These are phyloP conservation scores for Baorangia bicolor DNA, from an alignment of 768 basidiomycete genomes.

Conservation along the genomic window DNA sequence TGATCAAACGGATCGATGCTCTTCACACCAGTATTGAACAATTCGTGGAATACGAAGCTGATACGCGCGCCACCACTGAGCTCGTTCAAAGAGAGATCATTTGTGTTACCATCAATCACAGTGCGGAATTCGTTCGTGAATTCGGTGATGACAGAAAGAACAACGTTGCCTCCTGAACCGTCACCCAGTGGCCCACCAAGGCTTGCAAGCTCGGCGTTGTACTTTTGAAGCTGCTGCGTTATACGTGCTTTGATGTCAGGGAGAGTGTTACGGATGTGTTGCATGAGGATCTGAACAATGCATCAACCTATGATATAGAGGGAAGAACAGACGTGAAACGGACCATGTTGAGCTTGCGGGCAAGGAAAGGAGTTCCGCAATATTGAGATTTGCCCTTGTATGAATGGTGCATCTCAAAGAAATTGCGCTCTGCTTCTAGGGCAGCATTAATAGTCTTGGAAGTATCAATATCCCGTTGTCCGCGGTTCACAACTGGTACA, in stretches of 20 bases:
- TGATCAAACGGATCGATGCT: constrained; percentile 98
- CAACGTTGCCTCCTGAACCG: constrained; percentile 82
- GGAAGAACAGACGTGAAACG: constrained; percentile 20
- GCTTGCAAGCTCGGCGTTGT: constrained; percentile 73
- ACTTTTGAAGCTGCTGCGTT: constrained; percentile 86
- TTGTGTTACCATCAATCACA: constrained; percentile 95
- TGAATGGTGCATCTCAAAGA: constrained; percentile 92
- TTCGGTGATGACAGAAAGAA: constrained; percentile 97
- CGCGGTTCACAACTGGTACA: constrained; percentile 98
- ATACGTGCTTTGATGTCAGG: constrained; percentile 98
- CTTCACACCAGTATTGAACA: constrained; percentile 96
- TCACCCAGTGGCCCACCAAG: constrained; percentile 91
- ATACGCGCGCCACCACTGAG: constrained; percentile 98
- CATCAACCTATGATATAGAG: background rate
- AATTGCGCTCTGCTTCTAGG: constrained; percentile 85
- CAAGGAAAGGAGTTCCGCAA: constrained; percentile 96
- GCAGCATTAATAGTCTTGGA: constrained; percentile 83
- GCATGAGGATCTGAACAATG: constrained; percentile 84
- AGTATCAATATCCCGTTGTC: constrained; percentile 93
- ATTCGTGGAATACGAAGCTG: constrained; percentile 97
- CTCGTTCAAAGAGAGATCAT: constrained; percentile 93
- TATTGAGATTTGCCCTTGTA: constrained; percentile 95
- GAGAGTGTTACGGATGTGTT: constrained; percentile 96
- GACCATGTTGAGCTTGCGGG: constrained; percentile 92
- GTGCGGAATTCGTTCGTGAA: constrained; percentile 97